Conservation (phyloP, 345 rosid species). For the Reutealis trisperma region DNA sequence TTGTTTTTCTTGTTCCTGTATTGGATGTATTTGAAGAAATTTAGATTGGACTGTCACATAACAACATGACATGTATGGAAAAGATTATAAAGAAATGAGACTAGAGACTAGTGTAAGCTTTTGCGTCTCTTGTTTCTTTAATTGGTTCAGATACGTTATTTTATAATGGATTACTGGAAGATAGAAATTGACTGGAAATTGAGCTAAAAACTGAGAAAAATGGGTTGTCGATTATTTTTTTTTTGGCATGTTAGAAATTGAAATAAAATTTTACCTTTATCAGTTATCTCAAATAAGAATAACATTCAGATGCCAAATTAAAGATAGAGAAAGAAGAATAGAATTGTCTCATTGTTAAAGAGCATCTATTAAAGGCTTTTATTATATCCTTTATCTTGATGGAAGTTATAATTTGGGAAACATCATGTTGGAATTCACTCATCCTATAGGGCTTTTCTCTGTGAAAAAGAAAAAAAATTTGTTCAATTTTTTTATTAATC, state of each 20-base stretch:
- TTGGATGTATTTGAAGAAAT: slow-evolving; percentile 3
- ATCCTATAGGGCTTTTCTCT: too few relatives aligned
- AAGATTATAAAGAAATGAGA: slow-evolving; percentile 6
- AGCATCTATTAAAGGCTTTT: too few relatives aligned
- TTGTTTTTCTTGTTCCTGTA: slow-evolving; percentile 5
- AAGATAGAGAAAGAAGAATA: neutral
- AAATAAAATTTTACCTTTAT: too few relatives aligned
- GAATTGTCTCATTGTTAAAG: neutral
- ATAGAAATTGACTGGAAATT: too few relatives aligned
- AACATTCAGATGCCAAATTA: neutral
- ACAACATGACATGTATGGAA: neutral
- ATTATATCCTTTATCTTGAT: too few relatives aligned
- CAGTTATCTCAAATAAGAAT: neutral
- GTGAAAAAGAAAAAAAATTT: too few relatives aligned
- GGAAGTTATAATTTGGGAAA: too few relatives aligned
- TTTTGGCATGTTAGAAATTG: too few relatives aligned
- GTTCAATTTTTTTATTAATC: too few relatives aligned
- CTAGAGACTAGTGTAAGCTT: neutral
- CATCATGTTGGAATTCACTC: too few relatives aligned
- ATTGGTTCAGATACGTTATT: neutral
- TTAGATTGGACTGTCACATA: slow-evolving; percentile 7
- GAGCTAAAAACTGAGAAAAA: too few relatives aligned
- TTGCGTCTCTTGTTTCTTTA: neutral
- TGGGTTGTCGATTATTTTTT: too few relatives aligned
- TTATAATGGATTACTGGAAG: neutral